phyloP scores from a whole-genome alignment of 805 yeast species.

The Candida adriatica region DNA sequence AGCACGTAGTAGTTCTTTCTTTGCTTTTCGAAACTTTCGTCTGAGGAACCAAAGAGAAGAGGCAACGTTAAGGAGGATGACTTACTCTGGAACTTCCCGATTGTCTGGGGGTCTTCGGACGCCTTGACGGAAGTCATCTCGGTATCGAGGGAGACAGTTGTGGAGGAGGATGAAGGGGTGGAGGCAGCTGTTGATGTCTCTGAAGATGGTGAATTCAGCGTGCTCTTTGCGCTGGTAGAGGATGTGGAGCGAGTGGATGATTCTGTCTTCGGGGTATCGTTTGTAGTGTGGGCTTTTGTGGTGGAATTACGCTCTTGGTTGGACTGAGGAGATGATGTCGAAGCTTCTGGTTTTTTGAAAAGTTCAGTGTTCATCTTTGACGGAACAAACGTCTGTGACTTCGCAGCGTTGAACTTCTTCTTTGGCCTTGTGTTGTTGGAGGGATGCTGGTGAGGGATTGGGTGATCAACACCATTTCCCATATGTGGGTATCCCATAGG shows the following conservation, averaged over 20 bases:
- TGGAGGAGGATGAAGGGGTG: slow-evolving; percentile 1
- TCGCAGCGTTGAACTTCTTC: not conserved
- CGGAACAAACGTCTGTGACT: not conserved
- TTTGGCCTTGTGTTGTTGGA: not conserved
- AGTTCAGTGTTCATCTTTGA: not conserved
- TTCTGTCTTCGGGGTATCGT: too few relatives aligned
- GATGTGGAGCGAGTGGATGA: too few relatives aligned
- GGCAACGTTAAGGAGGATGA: too few relatives aligned
- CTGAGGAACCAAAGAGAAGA: too few relatives aligned
- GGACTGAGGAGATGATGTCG: not conserved
- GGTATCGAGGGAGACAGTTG: slow-evolving; percentile 1
- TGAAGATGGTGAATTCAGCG: not conserved
- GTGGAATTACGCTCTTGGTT: too few relatives aligned
- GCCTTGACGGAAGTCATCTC: too few relatives aligned
- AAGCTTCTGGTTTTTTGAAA: not conserved
- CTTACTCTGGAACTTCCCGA: too few relatives aligned
- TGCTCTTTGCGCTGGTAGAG: too few relatives aligned
- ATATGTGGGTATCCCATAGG: not conserved
- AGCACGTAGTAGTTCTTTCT: too few relatives aligned
- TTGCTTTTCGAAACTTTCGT: too few relatives aligned
- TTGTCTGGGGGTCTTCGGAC: too few relatives aligned
- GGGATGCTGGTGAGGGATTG: not conserved
- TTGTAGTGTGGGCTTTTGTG: too few relatives aligned
- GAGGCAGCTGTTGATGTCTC: not conserved
- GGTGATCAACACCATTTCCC: not conserved